These are phyloP conservation scores for Platanthera guangdongensis DNA, from an alignment of 106 monocot genomes.

Conservation along the genomic window DNA sequence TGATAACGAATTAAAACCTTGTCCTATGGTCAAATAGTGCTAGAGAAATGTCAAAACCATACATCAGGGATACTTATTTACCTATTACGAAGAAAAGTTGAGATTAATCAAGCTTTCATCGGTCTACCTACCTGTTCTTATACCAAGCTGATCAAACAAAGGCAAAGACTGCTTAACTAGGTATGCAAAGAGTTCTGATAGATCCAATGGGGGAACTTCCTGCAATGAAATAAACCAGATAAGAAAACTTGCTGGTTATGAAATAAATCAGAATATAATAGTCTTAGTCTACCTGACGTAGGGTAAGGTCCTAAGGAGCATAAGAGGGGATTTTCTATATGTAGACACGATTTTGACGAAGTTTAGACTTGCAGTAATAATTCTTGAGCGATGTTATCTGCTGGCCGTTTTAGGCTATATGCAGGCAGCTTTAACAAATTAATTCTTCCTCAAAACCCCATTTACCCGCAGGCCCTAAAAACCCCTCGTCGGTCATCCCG, in stretches of 20 bases:
- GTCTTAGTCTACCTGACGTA: neutral
- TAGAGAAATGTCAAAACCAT: neutral
- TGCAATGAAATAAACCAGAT: conserved; percentile 19
- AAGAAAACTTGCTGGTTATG: neutral
- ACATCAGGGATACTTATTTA: neutral
- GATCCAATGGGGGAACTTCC: conserved; percentile 84
- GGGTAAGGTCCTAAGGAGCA: no score
- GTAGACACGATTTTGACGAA: no score
- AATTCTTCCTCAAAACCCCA: no score
- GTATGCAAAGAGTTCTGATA: conserved; percentile 80
- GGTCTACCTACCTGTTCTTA: conserved; percentile 40
- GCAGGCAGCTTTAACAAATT: no score
- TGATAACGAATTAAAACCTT: neutral
- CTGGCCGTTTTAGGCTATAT: no score
- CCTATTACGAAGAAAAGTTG: neutral
- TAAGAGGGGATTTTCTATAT: no score
- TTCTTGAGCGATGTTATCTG: no score
- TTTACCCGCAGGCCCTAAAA: no score
- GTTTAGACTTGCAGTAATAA: no score
- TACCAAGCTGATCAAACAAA: conserved; percentile 83
- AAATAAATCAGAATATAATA: neutral
- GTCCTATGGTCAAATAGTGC: neutral
- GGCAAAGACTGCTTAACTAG: conserved; percentile 72
- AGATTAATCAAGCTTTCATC: neutral
- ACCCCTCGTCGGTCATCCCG: no score